These are phyloP conservation scores for Nigrograna mackinnonii DNA, from an alignment of 2,329 filamentous ascomycete genomes.

Conservation along the genomic window DNA sequence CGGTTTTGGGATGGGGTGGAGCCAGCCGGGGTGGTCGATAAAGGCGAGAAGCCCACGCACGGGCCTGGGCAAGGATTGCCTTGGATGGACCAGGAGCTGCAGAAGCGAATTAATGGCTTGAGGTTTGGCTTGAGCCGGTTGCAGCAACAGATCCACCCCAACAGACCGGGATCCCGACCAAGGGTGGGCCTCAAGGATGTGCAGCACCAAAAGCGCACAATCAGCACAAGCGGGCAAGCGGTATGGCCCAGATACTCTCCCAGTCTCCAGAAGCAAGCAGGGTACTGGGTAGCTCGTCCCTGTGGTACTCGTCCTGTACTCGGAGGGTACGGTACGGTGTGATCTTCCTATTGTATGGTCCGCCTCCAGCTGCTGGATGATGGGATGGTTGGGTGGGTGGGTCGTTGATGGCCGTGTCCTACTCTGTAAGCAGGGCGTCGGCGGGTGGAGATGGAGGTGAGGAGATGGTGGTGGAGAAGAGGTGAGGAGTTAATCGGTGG, in stretches of 20 bases:
- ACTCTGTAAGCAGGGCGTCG: no score
- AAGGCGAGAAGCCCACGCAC: slow-evolving; percentile 11
- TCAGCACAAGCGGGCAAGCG: slow-evolving; percentile 25
- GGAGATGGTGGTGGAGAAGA: slow-evolving; percentile 2
- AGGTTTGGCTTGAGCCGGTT: no score
- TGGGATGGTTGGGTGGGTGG: no score
- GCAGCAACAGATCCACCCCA: slow-evolving; percentile 31
- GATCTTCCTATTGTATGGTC: no score
- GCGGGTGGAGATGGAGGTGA: neutral
- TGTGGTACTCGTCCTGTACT: no score
- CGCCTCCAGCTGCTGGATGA: no score
- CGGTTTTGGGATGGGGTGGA: slow-evolving; percentile 15
- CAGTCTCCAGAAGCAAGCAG: no score
- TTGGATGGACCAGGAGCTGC: slow-evolving; percentile 20
- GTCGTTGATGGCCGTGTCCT: no score
- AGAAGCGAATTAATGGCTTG: slow-evolving; percentile 28
- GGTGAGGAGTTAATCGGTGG: neutral
- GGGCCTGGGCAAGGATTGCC: neutral
- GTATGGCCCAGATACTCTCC: slow-evolving; percentile 33
- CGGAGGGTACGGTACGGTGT: no score
- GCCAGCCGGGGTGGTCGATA: slow-evolving; percentile 28
- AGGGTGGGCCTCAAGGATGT: slow-evolving; percentile 21
- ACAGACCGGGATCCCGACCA: slow-evolving; percentile 32
- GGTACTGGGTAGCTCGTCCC: no score
- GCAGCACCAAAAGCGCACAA: slow-evolving; percentile 9